Evolutionary conservation across 768 basidiomycete genomes (phyloP), one percentile per base, ranked within the genome.

Genomic region (Psilocybe cubensis): DNA sequence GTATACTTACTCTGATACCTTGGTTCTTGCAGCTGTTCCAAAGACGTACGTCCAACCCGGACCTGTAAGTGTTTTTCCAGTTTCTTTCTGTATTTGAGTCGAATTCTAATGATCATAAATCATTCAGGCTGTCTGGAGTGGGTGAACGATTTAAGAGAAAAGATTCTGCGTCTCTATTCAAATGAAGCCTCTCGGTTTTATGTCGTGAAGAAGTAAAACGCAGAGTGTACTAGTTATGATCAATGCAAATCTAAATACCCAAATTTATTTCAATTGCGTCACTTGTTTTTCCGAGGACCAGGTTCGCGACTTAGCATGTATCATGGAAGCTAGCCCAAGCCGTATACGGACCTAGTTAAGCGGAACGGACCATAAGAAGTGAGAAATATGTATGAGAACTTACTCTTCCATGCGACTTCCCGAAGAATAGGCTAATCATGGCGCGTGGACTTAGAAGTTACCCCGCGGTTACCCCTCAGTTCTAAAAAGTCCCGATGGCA

Each of bases 11-110:
- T 44, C 27, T 33, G 25, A 49, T 21, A 25, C 17, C 14, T 23
- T 25, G 45, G 4, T 28, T 29, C 33, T 44, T 28, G 20, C 48
- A 67, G 66, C 66, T 27, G 49, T 67, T 40, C 66, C 66, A 5
- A 33, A 59, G 11, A 62, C 60, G 9, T 67, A 67, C 60, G 59
- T 53, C 29, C 66, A 67, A 31, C 66, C 66, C 14, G 66, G 66
- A 27, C 66, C 66, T 14, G 66, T 67, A 53, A 61, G 66, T 60
- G 18, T 10, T 21, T 2, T 25, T 40, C 54, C 20, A 18, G 3
- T 35, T 6, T 33, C 8, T n/a, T 8, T 10, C 23, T 35, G 20
- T 8, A 10, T 14, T 18, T 53, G 20, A n/a, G n/a, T n/a, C n/a
- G n/a, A n/a, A n/a, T 40, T 9, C 33, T 42, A 12, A 5, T 53